Evolutionary conservation across 805 yeast species (phyloP), one percentile per base, ranked within the genome.

Genomic region (Metschnikowia lunata): DNA sequence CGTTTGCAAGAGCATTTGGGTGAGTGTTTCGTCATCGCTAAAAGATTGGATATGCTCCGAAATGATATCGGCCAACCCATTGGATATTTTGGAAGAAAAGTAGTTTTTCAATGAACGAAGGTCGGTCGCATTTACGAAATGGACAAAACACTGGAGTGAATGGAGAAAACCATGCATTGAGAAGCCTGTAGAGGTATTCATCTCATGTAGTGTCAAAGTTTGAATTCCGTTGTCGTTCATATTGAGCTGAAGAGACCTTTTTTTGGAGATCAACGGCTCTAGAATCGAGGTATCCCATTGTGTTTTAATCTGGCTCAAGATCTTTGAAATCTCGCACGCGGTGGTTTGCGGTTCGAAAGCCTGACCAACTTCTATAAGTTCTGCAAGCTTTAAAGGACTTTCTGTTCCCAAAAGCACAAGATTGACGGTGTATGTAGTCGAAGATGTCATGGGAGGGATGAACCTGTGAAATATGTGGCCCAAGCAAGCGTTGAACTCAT

Each of bases 31-130:
- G 12, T 59, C 48, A 10, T 28, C 34, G 46, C 43, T 46, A 26
- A 63, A 56, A 8, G 60, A 37, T 2, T 36, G 37, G 40, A 69
- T 65, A 43, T 63, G 64, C 31, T 61, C 61, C 2, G 72, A 62
- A 12, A 69, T 57, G 9, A 48, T 51, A 13, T 57, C 55, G 14
- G 60, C 63, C 32, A 69, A 51, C 37, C 51, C 47, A 40, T 56
- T 59, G 30, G 69, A 63, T 5, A 69, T 52, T 42, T 60, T 59
- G 11, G 63, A 53, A 42, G 56, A 56, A 42, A 56, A 61, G 34
- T 47, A 62, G 30, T 58, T 55, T 30, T 59, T 64, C 36, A 67
- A 45, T 0, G 57, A 37, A 4, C 42, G 54, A 23, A 58, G 46
- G 26, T 53, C 43, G 13, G 66, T 40, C 11, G 54, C 28, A 46